Percentiles rank a stretch among this genome's conserved stretches.
phyloP scores from a whole-genome alignment of 1,284 basidiomycete species.

The Cutaneotrichosporon sp. region DNA sequence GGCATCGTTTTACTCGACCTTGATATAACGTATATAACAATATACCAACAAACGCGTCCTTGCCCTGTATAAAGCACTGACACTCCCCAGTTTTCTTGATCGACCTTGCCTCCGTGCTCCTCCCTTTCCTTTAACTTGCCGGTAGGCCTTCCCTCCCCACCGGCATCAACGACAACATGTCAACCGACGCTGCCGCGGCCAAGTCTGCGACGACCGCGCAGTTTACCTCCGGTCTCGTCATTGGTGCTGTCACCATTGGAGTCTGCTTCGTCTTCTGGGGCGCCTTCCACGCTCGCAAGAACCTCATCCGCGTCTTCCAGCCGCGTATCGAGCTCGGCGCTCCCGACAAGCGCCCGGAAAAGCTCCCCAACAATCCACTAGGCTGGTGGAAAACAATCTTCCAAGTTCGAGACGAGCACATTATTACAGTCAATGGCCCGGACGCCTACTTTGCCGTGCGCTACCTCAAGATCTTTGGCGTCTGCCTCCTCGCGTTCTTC shows the following conservation, averaged over 20 bases:
- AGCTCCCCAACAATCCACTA: not conserved
- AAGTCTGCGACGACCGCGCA: slow-evolving; percentile 36
- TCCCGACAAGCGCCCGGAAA: slow-evolving; percentile 34
- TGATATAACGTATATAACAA: not conserved
- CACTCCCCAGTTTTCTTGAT: not conserved
- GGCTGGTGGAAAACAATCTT: slow-evolving; percentile 45
- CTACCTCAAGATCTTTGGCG: slow-evolving; percentile 56
- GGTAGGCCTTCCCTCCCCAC: not conserved
- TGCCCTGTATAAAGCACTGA: not conserved
- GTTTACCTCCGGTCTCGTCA: slow-evolving; percentile 51
- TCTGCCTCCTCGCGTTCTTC: slow-evolving; percentile 76
- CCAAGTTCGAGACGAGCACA: slow-evolving; percentile 37
- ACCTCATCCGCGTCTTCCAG: slow-evolving; percentile 44
- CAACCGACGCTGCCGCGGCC: not conserved
- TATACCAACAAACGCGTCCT: not conserved
- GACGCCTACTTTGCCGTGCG: slow-evolving; percentile 94
- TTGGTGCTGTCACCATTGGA: slow-evolving; percentile 44
- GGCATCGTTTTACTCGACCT: not conserved
- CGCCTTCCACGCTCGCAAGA: slow-evolving; percentile 37
- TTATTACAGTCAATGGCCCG: slow-evolving; percentile 69
- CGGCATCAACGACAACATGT: slow-evolving; percentile 6
- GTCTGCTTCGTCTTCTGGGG: slow-evolving; percentile 41
- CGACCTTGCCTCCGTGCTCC: not conserved
- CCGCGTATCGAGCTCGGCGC: slow-evolving; percentile 44
- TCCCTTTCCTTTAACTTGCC: not conserved